Evolutionary conservation across 306 rosid genomes (phyloP), one percentile per base, ranked within the genome.

Genomic region (Cucurbita maxima): DNA sequence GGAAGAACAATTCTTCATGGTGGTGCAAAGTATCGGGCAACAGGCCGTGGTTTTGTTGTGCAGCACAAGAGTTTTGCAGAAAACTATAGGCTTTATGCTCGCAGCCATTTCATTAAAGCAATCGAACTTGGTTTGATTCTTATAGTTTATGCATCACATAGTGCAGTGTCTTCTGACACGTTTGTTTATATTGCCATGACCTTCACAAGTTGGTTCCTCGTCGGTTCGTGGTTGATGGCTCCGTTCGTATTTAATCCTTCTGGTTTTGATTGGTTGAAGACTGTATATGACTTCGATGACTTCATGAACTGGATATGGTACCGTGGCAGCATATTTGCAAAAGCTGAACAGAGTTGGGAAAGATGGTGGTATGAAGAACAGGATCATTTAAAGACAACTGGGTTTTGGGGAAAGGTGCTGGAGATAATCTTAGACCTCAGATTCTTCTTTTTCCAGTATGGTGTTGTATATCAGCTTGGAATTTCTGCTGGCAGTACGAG

Each of bases 341-440:
- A 89, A 84, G 90, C 95, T 79, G 97, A 89, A 79, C 87, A 89
- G 76, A 89, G 97, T 78, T 92, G 97, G 97, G 96, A 89, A 81
- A 88, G 85, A 76, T 92, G 97, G 97, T 92, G 97, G 96, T 86
- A 88, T 16, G 97, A 92, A 78, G 96, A 89, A 78, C 96, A 89
- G 78, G 96, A 88, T 79, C 97, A 92, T 81, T 79, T 92, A 36
- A 86, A 72, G 83, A 67, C 76, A 34, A 92, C 95, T 37, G 97
- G 97, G 19, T 10, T 81, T 16, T 83, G 90, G 96, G 97, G 95
- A 56, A 88, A 88, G 86, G 14, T 92, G 71, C n/a, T 82, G 74
- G 96, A 92, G 85, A 78, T 75, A n/a, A 75, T 92, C 77, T 72
- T 92, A 73, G 96, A 89, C 80, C 86, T 92, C 11, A 87, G 97